Percentiles rank a stretch among this genome's conserved stretches.
These are phyloP conservation scores for Tuber brumale DNA, from an alignment of 495 filamentous ascomycete species.

Conservation along the genomic window DNA sequence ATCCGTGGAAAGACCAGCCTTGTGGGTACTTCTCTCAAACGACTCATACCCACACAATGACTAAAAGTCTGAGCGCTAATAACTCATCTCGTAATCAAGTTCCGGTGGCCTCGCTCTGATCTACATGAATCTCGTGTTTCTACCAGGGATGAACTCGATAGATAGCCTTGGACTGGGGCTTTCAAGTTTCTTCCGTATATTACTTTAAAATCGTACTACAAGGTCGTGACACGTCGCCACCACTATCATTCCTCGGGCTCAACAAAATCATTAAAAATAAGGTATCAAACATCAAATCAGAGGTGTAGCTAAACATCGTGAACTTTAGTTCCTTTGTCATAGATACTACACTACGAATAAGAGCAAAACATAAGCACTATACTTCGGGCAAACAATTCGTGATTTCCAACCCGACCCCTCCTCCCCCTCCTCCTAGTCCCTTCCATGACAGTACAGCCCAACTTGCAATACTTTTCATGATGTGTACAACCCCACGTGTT, in stretches of 20 bases:
- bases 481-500: slow-evolving; percentile 4
- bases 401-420: background rate
- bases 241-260: background rate
- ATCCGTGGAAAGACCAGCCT: background rate
- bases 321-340: background rate
- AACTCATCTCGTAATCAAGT: background rate
- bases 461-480: background rate
- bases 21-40: background rate
- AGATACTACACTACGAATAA: background rate
- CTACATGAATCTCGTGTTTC: background rate
- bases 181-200: background rate
- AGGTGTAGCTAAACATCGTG: background rate
- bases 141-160: background rate
- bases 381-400: background rate
- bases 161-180: background rate
- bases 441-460: background rate
- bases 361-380: background rate
- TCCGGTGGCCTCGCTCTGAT: background rate
- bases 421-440: background rate
- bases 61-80: background rate
- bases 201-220: background rate
- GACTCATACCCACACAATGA: background rate
- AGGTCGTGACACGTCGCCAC: background rate
- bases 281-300: background rate
- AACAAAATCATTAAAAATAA: background rate